phyloP scores from a whole-genome alignment of 2,329 filamentous ascomycete species.

The Xylaria sp. region DNA sequence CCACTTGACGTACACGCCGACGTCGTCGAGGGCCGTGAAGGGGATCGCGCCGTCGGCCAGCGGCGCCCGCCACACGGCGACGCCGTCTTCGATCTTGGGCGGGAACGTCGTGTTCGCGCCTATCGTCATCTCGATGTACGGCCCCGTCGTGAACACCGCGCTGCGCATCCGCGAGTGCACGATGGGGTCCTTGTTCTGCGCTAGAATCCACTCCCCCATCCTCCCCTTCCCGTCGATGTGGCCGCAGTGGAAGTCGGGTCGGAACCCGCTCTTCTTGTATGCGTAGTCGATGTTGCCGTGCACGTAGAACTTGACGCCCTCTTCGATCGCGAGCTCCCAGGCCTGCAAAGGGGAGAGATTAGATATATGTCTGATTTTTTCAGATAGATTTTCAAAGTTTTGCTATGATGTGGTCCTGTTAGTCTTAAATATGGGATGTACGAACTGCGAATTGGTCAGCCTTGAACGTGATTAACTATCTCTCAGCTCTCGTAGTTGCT shows the following conservation, averaged over 20 bases:
- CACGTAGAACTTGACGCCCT: conserved; percentile 57
- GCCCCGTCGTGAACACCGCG: conserved; percentile 70
- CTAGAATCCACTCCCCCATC: conserved; percentile 58
- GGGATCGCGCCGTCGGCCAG: conserved; percentile 55
- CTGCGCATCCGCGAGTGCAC: conserved; percentile 57
- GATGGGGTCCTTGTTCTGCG: conserved; percentile 53
- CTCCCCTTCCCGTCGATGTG: conserved; percentile 63
- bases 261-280: conserved; percentile 60
- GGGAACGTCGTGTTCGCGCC: conserved; percentile 53
- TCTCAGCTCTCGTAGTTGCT: background rate
- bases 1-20: conserved; percentile 59
- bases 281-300: conserved; percentile 63
- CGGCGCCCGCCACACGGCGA: conserved; percentile 43
- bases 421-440: background rate
- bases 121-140: conserved; percentile 61
- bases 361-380: background rate
- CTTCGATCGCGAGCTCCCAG: conserved; percentile 57
- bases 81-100: conserved; percentile 52
- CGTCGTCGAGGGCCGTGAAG: conserved; percentile 60
- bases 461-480: background rate
- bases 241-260: conserved; percentile 57
- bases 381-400: background rate
- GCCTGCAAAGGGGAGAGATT: conserved; percentile 25
- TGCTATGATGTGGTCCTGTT: background rate
- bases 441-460: conserved; percentile 25